Evolutionary conservation across 148 eudicot genomes (phyloP).

Genomic region (Dysphania ambrosioides): DNA sequence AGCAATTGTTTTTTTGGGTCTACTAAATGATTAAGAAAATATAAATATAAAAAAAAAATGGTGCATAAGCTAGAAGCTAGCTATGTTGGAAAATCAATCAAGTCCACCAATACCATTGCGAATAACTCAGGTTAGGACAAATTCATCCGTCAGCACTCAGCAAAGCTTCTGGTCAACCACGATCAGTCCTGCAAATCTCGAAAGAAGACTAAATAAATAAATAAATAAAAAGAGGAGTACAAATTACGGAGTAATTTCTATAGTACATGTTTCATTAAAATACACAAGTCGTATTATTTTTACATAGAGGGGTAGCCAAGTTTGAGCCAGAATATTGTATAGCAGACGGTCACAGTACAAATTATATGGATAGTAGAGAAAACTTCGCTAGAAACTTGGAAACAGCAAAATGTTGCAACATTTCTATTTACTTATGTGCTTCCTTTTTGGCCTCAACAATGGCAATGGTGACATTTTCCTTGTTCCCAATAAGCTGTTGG

Average conservation of each 20-base stretch:
- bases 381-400: neutral
- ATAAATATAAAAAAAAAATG: no score
- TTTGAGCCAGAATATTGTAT: no score
- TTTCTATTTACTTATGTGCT: constrained; percentile 9
- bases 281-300: no score
- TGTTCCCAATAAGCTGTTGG: constrained; percentile 4
- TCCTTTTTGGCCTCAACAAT: constrained; percentile 28
- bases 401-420: neutral
- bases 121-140: constrained; percentile 19
- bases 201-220: no score
- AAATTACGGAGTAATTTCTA: no score
- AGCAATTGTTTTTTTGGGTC: no score
- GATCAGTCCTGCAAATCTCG: neutral
- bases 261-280: no score
- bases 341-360: neutral
- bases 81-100: neutral
- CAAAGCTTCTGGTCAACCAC: constrained; percentile 26
- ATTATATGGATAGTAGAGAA: neutral
- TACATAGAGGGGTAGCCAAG: no score
- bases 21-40: no score
- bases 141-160: constrained; percentile 12
- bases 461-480: constrained; percentile 22
- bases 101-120: neutral
- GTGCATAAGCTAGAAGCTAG: neutral
- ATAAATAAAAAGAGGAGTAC: no score